A percentile compares a stretch with the other conserved stretches of the same genome.
These are phyloP conservation scores for Yamadazyma philogaea DNA, from an alignment of 805 yeast species.

Conservation along the genomic window DNA sequence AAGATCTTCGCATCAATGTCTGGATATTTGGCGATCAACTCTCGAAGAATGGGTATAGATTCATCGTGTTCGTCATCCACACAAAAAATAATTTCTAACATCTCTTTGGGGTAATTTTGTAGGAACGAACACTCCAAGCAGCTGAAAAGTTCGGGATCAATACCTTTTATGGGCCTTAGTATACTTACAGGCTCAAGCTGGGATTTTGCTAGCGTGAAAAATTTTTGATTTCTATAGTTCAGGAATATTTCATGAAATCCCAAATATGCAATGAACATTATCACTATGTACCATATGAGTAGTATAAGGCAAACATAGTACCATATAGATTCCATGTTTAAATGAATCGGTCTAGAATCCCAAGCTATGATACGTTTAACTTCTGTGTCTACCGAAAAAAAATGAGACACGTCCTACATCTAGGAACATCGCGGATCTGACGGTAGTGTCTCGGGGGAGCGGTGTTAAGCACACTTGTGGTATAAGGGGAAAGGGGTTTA, in stretches of 20 bases:
- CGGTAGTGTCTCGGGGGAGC: not conserved
- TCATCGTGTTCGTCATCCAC: slow-evolving; percentile 64
- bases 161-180: slow-evolving; percentile 77
- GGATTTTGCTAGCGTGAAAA: not conserved
- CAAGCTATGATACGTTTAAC: not conserved
- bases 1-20: slow-evolving; percentile 56
- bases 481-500: no score
- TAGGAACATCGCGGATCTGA: not conserved
- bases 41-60: slow-evolving; percentile 54
- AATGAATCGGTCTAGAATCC: not conserved
- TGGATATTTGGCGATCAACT: slow-evolving; percentile 52
- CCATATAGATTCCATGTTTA: slow-evolving; percentile 3
- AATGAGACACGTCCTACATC: slow-evolving; percentile 4
- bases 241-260: slow-evolving; percentile 40
- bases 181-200: slow-evolving; percentile 57
- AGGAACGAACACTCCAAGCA: slow-evolving; percentile 67
- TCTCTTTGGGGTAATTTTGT: slow-evolving; percentile 61
- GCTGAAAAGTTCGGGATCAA: slow-evolving; percentile 68
- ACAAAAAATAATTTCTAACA: slow-evolving; percentile 72
- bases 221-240: slow-evolving; percentile 23
- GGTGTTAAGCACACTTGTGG: not conserved
- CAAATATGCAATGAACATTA: slow-evolving; percentile 32
- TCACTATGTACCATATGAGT: slow-evolving; percentile 37
- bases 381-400: not conserved
- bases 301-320: slow-evolving; percentile 6